Evolutionary conservation across 2,329 filamentous ascomycete species (phyloP), one percentile per base, ranked within the genome.

Genomic region (Colletotrichum lentis): DNA sequence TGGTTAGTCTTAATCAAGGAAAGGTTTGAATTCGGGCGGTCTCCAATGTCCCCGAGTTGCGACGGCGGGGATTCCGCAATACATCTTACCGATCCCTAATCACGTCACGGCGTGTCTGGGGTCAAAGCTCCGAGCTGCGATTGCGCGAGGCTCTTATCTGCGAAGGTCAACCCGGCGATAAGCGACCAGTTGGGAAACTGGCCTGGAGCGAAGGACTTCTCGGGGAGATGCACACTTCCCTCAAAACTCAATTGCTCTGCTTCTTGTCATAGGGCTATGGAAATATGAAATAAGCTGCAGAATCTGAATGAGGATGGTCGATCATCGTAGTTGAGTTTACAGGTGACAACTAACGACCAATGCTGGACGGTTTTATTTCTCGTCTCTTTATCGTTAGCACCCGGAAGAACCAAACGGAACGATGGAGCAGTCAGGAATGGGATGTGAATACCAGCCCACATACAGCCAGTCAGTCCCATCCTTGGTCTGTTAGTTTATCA

Each of bases 201-300:
- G 91, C 78, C 96, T 93, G 93, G 93, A 97, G 94, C 7, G 97
- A 83, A 74, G 97, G 93, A 55, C 5, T 55, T 18, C 5, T 2
- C 8, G 31, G 31, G 31, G 8, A 46, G 44, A 4, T 46, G 44
- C n/a, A 46, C n/a, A 22, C 18, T 35, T 27, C 50, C 50, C 49
- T 18, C 18, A 37, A 53, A 37, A 7, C 22, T 12, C n/a, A 39
- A 76, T 97, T 97, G 81, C 90, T 20, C 7, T n/a, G 22, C 7
- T 43, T 22, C 14, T 18, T 35, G n/a, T 14, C 14, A 31, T 31
- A 14, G 7, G 5, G 3, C 22, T 43, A 20, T 6, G 4, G 3
- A 43, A 8, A 43, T 2, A 1, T 12, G 22, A 56, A n/a, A 31
- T 22, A 12, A n/a, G 22, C 12, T 14, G 52, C 35, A 7, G 52